Evolutionary conservation across 257 asterid species (phyloP).

Genomic region (Scutellaria galericulata): DNA sequence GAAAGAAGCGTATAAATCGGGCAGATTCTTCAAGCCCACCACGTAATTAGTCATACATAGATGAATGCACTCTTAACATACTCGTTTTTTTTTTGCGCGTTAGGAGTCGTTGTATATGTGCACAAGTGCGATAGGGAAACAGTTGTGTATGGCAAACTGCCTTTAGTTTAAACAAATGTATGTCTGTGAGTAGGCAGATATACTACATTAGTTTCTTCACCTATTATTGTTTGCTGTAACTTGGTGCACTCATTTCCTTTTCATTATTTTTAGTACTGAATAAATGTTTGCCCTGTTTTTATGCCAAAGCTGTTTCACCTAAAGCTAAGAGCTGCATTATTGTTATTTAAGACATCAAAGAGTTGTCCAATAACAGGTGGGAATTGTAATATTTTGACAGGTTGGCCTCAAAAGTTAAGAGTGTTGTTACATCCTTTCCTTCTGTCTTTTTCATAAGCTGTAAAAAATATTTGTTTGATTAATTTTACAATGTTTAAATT

Average conservation of each 20-base stretch:
- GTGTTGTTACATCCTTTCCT: too few relatives aligned
- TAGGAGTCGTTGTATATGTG: too few relatives aligned
- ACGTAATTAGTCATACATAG: constrained; percentile 12
- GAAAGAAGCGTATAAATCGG: constrained; percentile 66
- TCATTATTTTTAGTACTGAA: constrained; percentile 17
- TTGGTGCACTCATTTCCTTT: background rate
- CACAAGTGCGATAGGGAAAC: too few relatives aligned
- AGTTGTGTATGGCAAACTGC: too few relatives aligned
- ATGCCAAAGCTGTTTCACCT: constrained; percentile 30
- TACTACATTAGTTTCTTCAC: too few relatives aligned
- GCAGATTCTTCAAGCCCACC: constrained; percentile 48
- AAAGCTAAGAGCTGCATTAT: constrained; percentile 26
- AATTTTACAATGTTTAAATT: too few relatives aligned
- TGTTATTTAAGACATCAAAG: constrained; percentile 26
- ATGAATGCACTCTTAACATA: background rate
- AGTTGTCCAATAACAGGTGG: constrained; percentile 15
- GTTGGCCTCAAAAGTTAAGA: background rate
- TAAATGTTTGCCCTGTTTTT: constrained; percentile 33
- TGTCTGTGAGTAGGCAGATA: too few relatives aligned
- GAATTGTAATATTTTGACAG: constrained; percentile 32
- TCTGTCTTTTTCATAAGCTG: too few relatives aligned
- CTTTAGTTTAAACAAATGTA: too few relatives aligned
- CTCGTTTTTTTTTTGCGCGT: too few relatives aligned
- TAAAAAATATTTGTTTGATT: too few relatives aligned
- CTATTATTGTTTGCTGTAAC: background rate